Evolutionary conservation across 371 early-diverging fungal genomes (phyloP).

Genomic region (Synchytrium microbalum): DNA sequence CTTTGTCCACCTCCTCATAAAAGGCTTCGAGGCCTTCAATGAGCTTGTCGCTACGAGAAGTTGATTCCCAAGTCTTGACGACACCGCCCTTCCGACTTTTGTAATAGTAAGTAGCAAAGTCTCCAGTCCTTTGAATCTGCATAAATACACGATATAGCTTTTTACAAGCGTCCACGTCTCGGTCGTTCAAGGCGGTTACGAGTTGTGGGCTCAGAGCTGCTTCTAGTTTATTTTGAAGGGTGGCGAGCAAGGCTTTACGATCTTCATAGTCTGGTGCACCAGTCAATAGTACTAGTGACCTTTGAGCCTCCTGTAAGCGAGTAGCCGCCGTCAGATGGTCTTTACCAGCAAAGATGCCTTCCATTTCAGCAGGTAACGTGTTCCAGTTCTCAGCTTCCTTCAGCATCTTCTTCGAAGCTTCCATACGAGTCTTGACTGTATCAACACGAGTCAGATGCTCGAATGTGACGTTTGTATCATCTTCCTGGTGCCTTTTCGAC

Average conservation of each 20-base stretch:
- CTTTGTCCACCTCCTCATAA: neutral
- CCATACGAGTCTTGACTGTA: conserved; percentile 64
- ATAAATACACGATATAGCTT: conserved; percentile 45
- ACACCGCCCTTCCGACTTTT: conserved; percentile 32
- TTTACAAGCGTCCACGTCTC: conserved; percentile 47
- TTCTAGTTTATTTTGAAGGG: conserved; percentile 50
- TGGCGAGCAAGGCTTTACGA: conserved; percentile 39
- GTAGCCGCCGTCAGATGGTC: conserved; percentile 55
- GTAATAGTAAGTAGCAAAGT: conserved; percentile 53
- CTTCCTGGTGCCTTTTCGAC: neutral
- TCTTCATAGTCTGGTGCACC: conserved; percentile 60
- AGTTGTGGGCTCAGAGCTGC: conserved; percentile 40
- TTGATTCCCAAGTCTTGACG: conserved; percentile 37
- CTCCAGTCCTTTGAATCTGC: conserved; percentile 47
- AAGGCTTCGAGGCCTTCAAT: conserved; percentile 32
- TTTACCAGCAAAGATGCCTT: conserved; percentile 45
- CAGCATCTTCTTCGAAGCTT: conserved; percentile 42
- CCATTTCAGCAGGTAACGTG: conserved; percentile 59
- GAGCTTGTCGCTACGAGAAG: neutral
- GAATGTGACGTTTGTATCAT: conserved; percentile 42
- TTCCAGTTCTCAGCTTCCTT: conserved; percentile 72
- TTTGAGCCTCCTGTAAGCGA: conserved; percentile 55
- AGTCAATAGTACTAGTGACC: conserved; percentile 55
- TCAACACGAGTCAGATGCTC: conserved; percentile 58
- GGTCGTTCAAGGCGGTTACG: conserved; percentile 42